These are phyloP conservation scores for Arabidopsis suecica DNA, from an alignment of 345 rosid species.

Conservation along the genomic window DNA sequence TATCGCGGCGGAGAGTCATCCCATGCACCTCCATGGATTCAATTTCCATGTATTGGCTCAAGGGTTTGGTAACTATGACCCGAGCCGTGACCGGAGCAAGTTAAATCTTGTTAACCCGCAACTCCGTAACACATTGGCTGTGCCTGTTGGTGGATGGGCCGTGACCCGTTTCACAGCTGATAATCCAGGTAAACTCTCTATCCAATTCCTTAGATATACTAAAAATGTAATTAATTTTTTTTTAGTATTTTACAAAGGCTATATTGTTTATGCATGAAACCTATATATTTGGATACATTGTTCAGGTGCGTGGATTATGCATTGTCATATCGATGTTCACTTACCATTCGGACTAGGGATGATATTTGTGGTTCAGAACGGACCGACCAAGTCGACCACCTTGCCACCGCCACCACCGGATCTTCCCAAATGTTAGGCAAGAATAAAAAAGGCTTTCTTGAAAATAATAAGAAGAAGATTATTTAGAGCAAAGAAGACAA, in stretches of 20 bases:
- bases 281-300: not conserved
- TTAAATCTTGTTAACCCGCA: slow-evolving; percentile 73
- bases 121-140: slow-evolving; percentile 71
- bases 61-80: slow-evolving; percentile 85
- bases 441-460: not conserved
- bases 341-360: slow-evolving; percentile 65
- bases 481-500: not conserved
- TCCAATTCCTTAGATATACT: not conserved
- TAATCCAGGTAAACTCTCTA: slow-evolving; percentile 69
- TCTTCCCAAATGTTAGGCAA: slow-evolving; percentile 62
- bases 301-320: slow-evolving; percentile 75
- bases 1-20: slow-evolving; percentile 69
- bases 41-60: slow-evolving; percentile 86
- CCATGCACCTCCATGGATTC: slow-evolving; percentile 85
- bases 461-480: not conserved
- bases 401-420: slow-evolving; percentile 78
- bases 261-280: slow-evolving; percentile 5
- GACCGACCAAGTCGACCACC: slow-evolving; percentile 55
- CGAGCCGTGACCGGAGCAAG: slow-evolving; percentile 49
- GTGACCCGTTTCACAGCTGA: slow-evolving; percentile 76
- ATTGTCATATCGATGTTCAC: slow-evolving; percentile 75
- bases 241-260: not conserved
- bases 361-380: slow-evolving; percentile 63
- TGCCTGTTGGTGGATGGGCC: slow-evolving; percentile 91
- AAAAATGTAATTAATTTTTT: not conserved